phyloP scores from a whole-genome alignment of 495 filamentous ascomycete genomes.

The Chaetomium tenue region DNA sequence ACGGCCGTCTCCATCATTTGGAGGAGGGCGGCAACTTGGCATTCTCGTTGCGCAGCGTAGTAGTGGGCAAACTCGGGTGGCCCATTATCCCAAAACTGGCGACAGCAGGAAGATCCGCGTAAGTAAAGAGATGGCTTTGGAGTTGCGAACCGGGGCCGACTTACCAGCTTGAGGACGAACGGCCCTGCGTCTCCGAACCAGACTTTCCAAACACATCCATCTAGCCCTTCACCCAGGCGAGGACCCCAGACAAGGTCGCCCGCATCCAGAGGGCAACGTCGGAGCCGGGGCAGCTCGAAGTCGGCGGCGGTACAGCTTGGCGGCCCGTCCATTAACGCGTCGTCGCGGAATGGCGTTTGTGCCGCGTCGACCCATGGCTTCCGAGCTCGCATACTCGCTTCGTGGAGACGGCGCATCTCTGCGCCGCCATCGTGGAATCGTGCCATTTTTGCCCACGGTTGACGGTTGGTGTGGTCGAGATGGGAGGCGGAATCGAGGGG shows the following conservation, averaged over 20 bases:
- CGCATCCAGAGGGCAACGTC: constrained; percentile 1
- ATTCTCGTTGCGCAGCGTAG: constrained; percentile 11
- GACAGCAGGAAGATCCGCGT: not conserved
- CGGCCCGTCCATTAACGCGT: constrained; percentile 10
- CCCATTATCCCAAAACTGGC: constrained; percentile 1
- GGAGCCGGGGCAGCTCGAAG: constrained; percentile 6
- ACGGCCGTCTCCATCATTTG: constrained; percentile 11
- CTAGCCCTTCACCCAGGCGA: not conserved
- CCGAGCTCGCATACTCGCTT: not conserved
- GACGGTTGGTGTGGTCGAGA: no score
- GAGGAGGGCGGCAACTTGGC: constrained; percentile 14
- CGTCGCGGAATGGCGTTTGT: constrained; percentile 12
- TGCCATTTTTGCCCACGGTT: no score
- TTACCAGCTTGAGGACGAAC: constrained; percentile 7
- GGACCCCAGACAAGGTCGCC: not conserved
- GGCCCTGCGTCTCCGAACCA: not conserved
- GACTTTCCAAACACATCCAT: constrained; percentile 14
- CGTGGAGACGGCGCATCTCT: not conserved
- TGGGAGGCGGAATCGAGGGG: no score
- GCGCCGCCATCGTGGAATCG: not conserved
- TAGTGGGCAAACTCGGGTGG: not conserved
- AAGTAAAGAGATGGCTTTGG: not conserved
- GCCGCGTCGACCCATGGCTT: not conserved
- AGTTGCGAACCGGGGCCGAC: not conserved
- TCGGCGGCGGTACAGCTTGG: not conserved